Conservation (phyloP, 2,329 filamentous ascomycete species). For the Xenosphaeropsis pyriputrescens region DNA sequence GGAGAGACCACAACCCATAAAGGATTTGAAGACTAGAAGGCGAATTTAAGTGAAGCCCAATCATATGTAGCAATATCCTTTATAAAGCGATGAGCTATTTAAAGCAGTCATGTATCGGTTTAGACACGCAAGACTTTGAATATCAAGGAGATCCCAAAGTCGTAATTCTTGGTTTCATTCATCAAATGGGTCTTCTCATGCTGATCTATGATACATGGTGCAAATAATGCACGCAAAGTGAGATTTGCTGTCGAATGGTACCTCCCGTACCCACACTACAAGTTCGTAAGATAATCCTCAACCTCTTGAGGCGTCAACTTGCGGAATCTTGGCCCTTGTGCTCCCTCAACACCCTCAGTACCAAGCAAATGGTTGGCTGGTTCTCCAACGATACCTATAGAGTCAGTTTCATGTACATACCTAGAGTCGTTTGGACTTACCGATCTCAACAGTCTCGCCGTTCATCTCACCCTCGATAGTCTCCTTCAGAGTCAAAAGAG, state of each 20-base stretch:
- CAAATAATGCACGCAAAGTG: neutral
- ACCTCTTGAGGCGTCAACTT: slow-evolving; percentile 97
- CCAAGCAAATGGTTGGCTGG: slow-evolving; percentile 88
- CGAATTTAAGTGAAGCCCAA: no score
- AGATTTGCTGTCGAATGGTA: slow-evolving; percentile 1
- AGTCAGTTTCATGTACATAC: slow-evolving; percentile 12
- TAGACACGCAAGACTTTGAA: no score
- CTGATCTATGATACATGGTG: slow-evolving; percentile 21
- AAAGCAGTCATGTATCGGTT: no score
- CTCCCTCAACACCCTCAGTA: slow-evolving; percentile 76
- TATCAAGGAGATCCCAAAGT: no score
- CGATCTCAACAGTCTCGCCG: slow-evolving; percentile 95
- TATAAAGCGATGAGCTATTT: no score
- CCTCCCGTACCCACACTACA: slow-evolving; percentile 37
- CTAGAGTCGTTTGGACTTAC: slow-evolving; percentile 30
- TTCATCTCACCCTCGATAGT: slow-evolving; percentile 99
- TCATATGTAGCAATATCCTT: no score
- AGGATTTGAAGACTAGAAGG: no score
- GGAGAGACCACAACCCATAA: no score
- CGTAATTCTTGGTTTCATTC: no score
- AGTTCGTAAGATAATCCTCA: slow-evolving; percentile 97
- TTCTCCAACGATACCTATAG: slow-evolving; percentile 76
- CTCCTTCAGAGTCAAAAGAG: slow-evolving; percentile 92
- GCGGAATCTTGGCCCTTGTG: slow-evolving; percentile 74
- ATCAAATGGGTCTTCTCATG: slow-evolving; percentile 9